phyloP scores from a whole-genome alignment of 2,329 filamentous ascomycete genomes.

The Fusarium praegraminearum region DNA sequence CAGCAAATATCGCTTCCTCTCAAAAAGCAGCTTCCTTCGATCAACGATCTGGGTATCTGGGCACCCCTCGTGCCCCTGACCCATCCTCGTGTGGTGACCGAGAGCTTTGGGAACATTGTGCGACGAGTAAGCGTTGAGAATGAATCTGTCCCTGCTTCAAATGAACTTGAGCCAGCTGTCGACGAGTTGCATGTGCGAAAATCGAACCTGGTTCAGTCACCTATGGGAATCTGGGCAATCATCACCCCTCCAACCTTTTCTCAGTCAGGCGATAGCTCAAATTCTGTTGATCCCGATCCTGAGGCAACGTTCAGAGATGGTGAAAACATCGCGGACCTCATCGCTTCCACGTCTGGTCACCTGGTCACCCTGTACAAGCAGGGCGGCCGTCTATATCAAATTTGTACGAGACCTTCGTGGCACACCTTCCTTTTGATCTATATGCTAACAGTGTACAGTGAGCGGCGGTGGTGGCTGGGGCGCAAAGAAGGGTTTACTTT shows the following conservation, averaged over 20 bases:
- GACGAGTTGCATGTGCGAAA: slow-evolving; percentile 65
- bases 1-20: slow-evolving; percentile 53
- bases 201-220: slow-evolving; percentile 53
- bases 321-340: slow-evolving; percentile 38
- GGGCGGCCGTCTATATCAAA: slow-evolving; percentile 60
- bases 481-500: slow-evolving; percentile 80
- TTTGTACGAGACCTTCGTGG: slow-evolving; percentile 45
- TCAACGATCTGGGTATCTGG: slow-evolving; percentile 48
- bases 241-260: slow-evolving; percentile 62
- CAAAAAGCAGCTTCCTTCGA: slow-evolving; percentile 33
- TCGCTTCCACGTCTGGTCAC: slow-evolving; percentile 44
- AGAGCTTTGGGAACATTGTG: slow-evolving; percentile 83
- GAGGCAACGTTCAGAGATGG: slow-evolving; percentile 39
- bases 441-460: slow-evolving; percentile 57
- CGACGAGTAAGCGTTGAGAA: slow-evolving; percentile 68
- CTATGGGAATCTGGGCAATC: slow-evolving; percentile 79
- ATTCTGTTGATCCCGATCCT: slow-evolving; percentile 35
- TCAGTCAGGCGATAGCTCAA: slow-evolving; percentile 20
- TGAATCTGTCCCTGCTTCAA: slow-evolving; percentile 70
- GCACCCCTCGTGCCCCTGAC: slow-evolving; percentile 73
- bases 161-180: slow-evolving; percentile 76
- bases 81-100: slow-evolving; percentile 68
- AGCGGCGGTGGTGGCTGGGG: slow-evolving; percentile 91
- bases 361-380: slow-evolving; percentile 54
- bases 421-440: not conserved